Evolutionary conservation across 805 yeast genomes (phyloP), one percentile per base, ranked within the genome.

Genomic region (Candida maesae): DNA sequence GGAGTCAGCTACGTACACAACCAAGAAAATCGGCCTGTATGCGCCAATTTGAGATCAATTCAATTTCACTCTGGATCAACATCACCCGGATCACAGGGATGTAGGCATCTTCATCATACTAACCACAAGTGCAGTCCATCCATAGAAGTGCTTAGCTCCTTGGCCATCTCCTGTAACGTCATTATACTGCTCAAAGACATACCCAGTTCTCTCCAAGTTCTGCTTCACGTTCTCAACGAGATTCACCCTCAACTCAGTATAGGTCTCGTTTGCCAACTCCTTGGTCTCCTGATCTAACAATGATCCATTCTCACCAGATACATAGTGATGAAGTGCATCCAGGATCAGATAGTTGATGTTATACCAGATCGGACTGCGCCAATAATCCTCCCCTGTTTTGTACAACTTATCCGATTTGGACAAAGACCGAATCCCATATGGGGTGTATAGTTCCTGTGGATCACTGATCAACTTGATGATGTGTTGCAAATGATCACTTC

Each of bases 281-380:
- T 37, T 40, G 3, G 64, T 55, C 13, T 58, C 56, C 1, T 51
- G 49, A 5, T 60, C 65, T 2, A 71, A 55, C 25, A 36, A 35
- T 2, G 45, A 41, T 3, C 47, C 55, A 32, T 50, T 46, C 5
- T 36, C 58, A 7, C 54, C 49, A n/a, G 56, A 44, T 2, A 54
- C 55, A 55, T 90, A 91, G 58, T 78, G 65, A 24, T 67, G 60
- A 46, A 93, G 66, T 5, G 85, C 74, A 39, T 88, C 93, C 32
- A 93, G 67, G 5, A 81, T 69, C 61, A 93, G 66, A 56, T 88
- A 91, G 66, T 93, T 93, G 56, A 93, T 84, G 60, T 89, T 85
- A 52, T 89, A 70, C 98, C 98, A 93, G 20, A 93, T 72, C 15
- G 95, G 87, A 1, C 96, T 93, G 48, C 96, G 76, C 99, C 99